Evolutionary conservation across 495 filamentous ascomycete species (phyloP).

Genomic region (Rhypophila decipiens): DNA sequence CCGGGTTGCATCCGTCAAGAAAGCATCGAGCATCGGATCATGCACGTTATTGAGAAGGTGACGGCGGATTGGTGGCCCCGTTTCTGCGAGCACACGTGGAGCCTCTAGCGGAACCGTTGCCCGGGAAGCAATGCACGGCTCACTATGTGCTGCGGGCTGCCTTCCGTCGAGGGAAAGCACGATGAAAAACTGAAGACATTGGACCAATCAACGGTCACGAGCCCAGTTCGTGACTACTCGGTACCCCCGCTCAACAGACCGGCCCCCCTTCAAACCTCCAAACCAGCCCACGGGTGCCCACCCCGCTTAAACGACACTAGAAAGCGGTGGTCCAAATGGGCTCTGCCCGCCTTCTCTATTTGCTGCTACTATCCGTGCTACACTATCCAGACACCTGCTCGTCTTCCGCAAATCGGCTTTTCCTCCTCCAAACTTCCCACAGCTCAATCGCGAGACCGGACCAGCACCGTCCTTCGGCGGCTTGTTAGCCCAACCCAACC

Average conservation of each 20-base stretch:
- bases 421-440: conserved; percentile 22
- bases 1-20: too few species aligned
- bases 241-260: background rate
- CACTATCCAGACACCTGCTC: background rate
- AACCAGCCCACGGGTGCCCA: background rate
- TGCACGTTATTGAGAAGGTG: too few species aligned
- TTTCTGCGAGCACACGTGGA: background rate
- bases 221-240: background rate
- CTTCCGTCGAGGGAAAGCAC: background rate
- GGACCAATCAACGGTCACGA: conserved; percentile 1
- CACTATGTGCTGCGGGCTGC: background rate
- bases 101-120: background rate
- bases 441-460: conserved; percentile 32
- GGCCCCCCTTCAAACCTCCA: background rate
- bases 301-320: background rate
- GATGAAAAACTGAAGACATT: background rate
- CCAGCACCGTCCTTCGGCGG: conserved; percentile 20
- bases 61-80: too few species aligned
- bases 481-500: conserved; percentile 22
- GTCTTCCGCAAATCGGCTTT: conserved; percentile 25
- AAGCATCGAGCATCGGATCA: too few species aligned
- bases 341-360: background rate
- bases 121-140: background rate
- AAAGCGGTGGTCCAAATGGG: background rate
- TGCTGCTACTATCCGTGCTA: background rate